phyloP scores from a whole-genome alignment of 2,329 filamentous ascomycete genomes.

The Diaporthe aspalathi region DNA sequence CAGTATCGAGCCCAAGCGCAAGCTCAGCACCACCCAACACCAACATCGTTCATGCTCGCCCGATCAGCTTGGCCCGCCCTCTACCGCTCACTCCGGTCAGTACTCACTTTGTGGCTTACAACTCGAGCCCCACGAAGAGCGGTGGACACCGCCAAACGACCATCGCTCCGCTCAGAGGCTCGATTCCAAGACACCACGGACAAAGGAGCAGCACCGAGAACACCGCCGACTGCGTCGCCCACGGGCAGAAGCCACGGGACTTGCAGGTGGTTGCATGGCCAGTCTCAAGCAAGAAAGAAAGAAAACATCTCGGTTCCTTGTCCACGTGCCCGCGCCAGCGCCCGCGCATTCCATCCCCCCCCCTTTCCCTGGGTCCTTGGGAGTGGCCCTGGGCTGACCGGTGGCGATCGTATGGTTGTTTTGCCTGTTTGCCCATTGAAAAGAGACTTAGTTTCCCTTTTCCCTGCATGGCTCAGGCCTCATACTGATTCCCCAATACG shows the following conservation, averaged over 20 bases:
- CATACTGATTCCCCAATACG: constrained; percentile 40
- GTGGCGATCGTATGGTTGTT: constrained; percentile 49
- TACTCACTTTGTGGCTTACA: constrained; percentile 55
- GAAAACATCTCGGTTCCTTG: constrained; percentile 53
- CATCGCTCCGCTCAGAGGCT: constrained; percentile 53
- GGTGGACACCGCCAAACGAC: constrained; percentile 62
- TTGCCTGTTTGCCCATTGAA: constrained; percentile 54
- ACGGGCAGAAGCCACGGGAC: constrained; percentile 49
- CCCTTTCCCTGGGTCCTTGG: constrained; percentile 23
- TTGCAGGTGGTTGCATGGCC: constrained; percentile 54
- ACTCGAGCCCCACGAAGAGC: constrained; percentile 59
- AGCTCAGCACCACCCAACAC: constrained; percentile 36
- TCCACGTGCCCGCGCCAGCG: constrained; percentile 46
- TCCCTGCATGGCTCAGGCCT: constrained; percentile 33
- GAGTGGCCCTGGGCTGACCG: constrained; percentile 42
- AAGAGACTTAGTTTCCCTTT: constrained; percentile 48
- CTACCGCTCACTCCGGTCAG: constrained; percentile 47
- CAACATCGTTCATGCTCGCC: constrained; percentile 30
- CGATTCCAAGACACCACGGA: constrained; percentile 62
- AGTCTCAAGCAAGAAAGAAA: constrained; percentile 52
- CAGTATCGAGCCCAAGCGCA: constrained; percentile 33
- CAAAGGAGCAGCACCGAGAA: constrained; percentile 62
- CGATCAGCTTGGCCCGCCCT: constrained; percentile 36
- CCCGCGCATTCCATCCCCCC: constrained; percentile 30
- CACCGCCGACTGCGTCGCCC: constrained; percentile 43